Conservation (phyloP, 2,329 filamentous ascomycete species). For the Spiromastix sp. region DNA sequence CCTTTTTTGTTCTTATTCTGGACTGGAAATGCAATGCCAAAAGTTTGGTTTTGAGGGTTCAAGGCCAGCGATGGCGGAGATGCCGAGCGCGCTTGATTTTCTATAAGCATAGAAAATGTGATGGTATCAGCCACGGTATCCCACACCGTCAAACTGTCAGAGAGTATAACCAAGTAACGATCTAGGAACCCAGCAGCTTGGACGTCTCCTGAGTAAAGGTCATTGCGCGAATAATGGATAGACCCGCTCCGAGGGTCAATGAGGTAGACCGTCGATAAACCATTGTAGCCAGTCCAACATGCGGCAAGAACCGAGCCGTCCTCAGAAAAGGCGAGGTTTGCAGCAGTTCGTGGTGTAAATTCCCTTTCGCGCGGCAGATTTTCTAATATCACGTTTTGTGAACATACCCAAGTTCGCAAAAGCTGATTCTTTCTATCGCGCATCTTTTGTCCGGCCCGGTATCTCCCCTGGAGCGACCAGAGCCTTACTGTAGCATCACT, state of each 20-base stretch:
- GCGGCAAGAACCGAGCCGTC: constrained; percentile 77
- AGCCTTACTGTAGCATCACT: constrained; percentile 67
- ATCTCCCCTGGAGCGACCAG: constrained; percentile 66
- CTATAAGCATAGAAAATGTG: constrained; percentile 54
- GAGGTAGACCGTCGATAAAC: constrained; percentile 58
- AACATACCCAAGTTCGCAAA: constrained; percentile 65
- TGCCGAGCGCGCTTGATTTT: constrained; percentile 11
- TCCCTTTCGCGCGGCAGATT: constrained; percentile 22
- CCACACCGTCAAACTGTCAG: constrained; percentile 65
- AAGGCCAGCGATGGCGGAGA: constrained; percentile 47
- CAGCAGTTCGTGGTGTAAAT: constrained; percentile 37
- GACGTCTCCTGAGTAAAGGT: constrained; percentile 55
- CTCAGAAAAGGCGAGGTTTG: constrained; percentile 65
- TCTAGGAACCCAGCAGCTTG: constrained; percentile 62
- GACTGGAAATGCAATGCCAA: constrained; percentile 50
- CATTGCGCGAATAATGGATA: constrained; percentile 56
- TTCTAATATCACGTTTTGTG: constrained; percentile 44
- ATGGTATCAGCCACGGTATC: constrained; percentile 73
- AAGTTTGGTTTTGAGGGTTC: constrained; percentile 53
- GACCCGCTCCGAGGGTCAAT: constrained; percentile 62
- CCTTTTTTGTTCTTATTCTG: constrained; percentile 17
- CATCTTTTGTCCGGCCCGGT: constrained; percentile 47
- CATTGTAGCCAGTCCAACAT: constrained; percentile 29
- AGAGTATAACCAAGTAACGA: constrained; percentile 64
- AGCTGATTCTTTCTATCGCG: constrained; percentile 45